phyloP scores from a whole-genome alignment of 2,329 filamentous ascomycete genomes.

The Fusarium nisikadoi region DNA sequence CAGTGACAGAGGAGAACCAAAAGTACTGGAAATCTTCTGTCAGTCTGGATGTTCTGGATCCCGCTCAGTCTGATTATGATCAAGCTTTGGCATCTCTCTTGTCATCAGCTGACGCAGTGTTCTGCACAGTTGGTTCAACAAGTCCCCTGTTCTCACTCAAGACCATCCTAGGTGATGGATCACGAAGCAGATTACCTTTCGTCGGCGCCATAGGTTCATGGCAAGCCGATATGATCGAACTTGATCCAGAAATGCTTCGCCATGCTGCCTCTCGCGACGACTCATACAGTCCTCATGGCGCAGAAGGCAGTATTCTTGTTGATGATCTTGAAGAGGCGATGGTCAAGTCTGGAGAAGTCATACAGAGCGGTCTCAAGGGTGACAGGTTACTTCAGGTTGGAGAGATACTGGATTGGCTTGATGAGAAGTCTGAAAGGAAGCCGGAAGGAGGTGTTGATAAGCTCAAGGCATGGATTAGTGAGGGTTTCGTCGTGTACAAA shows the following conservation, averaged over 20 bases:
- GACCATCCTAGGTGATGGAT: neutral
- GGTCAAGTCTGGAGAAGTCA: conserved; percentile 73
- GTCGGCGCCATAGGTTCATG: conserved; percentile 65
- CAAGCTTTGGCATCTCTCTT: conserved; percentile 1
- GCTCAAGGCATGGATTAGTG: conserved; percentile 22
- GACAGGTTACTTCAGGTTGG: conserved; percentile 73
- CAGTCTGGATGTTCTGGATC: conserved; percentile 5
- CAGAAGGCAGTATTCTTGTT: conserved; percentile 52
- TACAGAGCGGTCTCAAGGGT: conserved; percentile 67
- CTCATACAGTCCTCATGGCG: neutral
- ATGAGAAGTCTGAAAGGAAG: neutral
- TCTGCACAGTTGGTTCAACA: conserved; percentile 37
- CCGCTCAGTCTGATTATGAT: conserved; percentile 10
- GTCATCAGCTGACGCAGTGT: conserved; percentile 15
- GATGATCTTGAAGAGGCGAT: conserved; percentile 69
- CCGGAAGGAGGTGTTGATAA: neutral
- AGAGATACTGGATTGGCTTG: conserved; percentile 23
- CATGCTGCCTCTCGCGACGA: conserved; percentile 12
- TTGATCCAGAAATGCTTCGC: conserved; percentile 70
- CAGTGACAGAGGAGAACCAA: conserved; percentile 24
- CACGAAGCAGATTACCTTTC: conserved; percentile 44
- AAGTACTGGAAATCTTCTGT: conserved; percentile 29
- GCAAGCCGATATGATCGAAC: conserved; percentile 71
- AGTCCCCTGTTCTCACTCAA: conserved; percentile 20
- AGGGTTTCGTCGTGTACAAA: conserved; percentile 46